Evolutionary conservation across 371 early-diverging fungal genomes (phyloP).

Genomic region (Mucor racemosus): DNA sequence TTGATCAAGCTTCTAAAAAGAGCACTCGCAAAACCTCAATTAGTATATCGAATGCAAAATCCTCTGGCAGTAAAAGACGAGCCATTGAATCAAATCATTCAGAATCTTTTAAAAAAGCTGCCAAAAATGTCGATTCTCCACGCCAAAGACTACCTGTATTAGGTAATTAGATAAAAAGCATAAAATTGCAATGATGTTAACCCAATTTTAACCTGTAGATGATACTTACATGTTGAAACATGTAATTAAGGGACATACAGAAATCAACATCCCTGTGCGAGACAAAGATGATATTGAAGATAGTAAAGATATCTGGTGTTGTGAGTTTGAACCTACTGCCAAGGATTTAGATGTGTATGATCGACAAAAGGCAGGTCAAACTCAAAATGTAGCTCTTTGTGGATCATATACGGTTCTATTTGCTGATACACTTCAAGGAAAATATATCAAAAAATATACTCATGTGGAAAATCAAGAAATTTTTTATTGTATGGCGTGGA

Average conservation of each 20-base stretch:
- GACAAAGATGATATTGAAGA: conserved; percentile 18
- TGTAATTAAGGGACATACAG: conserved; percentile 27
- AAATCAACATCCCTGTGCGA: conserved; percentile 23
- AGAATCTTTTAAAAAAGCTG: not conserved
- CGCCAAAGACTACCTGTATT: not conserved
- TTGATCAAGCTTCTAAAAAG: too few relatives aligned
- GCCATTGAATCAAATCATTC: not conserved
- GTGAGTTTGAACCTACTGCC: conserved; percentile 41
- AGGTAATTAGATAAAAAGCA: not conserved
- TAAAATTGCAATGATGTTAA: not conserved
- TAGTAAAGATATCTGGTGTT: conserved; percentile 44
- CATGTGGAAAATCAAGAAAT: conserved; percentile 58
- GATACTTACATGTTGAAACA: conserved; percentile 14
- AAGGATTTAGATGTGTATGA: conserved; percentile 17
- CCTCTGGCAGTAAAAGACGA: not conserved
- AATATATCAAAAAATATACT: conserved; percentile 58
- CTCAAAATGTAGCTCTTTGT: conserved; percentile 43
- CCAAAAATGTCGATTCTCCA: not conserved
- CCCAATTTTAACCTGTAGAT: not conserved
- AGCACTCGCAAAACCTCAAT: not conserved
- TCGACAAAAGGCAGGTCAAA: not conserved
- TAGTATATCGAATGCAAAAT: not conserved
- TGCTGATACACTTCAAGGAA: conserved; percentile 53
- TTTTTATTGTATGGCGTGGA: conserved; percentile 64
- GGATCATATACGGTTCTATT: conserved; percentile 56